Evolutionary conservation across 345 rosid species (phyloP), one percentile per base, ranked within the genome.

Genomic region (Boechera stricta): DNA sequence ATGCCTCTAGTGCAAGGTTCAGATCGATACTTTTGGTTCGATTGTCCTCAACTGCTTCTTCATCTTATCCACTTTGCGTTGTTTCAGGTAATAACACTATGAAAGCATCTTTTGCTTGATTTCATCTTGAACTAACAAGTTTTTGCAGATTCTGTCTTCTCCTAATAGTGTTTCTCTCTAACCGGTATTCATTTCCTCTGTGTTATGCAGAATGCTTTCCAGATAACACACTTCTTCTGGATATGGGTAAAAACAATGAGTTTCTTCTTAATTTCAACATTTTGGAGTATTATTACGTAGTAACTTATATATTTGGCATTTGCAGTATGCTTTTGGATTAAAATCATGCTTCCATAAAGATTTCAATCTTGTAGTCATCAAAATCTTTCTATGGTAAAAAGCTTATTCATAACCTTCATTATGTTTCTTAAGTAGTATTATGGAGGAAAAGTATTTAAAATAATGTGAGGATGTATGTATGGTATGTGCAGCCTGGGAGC

Each of bases 211-310:
- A 95, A 91, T 56, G 99, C 98, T 38, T 92, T 95, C 84, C 98
- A 92, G 82, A 92, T 95, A 80, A 95, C 99, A 32, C 92, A 92
- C 72, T 92, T 92, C 89, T 70, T 92, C 21, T 95, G 98, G 99
- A 86, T 92, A 59, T 91, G 86, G 99, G 99, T 92, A 85, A 80
- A 7, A 52, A 0, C 7, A n/a, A 54, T 18, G 45, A 60, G 35
- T 51, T 1, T 51, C 7, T n/a, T 66, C 10, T 38, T 21, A 5
- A 13, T 15, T 44, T 31, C 0, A 2, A 15, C 56, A 2, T 11
- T n/a, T 26, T 66, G 1, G 18, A 62, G 2, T 61, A 2, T 10
- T 56, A 12, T 35, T 18, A 64, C 7, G n/a, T 6, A 59, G 8
- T 41, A n/a, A 12, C 3, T 2, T 42, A 62, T 28, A 24, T 33